Base-by-base conservation (phyloP, 495 filamentous ascomycete species). In the Apiosordaria backusii region DNA sequence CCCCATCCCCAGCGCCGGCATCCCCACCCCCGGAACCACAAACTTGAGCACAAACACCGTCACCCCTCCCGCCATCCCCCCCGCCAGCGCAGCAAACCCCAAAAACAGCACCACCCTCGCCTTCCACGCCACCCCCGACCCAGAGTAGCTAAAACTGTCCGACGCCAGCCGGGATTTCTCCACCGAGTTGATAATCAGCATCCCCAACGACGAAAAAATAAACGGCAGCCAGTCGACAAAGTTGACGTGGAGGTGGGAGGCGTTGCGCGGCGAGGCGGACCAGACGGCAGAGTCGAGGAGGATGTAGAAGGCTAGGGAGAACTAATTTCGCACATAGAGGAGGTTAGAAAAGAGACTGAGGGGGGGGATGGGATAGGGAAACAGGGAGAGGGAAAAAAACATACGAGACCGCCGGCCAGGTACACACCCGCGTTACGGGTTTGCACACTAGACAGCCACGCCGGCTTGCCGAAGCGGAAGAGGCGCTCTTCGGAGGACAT, bases 221-320 rank as follows among this genome's bases (percentile, higher is more conserved):
- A 92, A 88, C 22, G 96, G 96, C 69, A 99, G 91, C 96, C 96
- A 99, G 84, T 99, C 96, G 72, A 98, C 86, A 78, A 98, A 97
- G 75, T 86, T 93, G 73, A 99, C 88, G 82, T 99, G 93, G 61
- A 97, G 85, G 75, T 87, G 77, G 21, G 90, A 90, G 61, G 84
- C 87, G 81, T 97, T 98, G 71, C 83, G 85, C 45, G 83, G 64
- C 65, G 90, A 92, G 72, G 89, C 87, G 61, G 92, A 96, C 84
- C 89, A 98, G 57, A 92, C 86, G 21, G 95, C 89, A 54, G 90
- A 87, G 78, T 99, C 96, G 80, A 99, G 87, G 71, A 97, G 87
- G 82, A 91, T 88, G 88, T 94, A 99, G 86, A 98, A 95, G 54
- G 92, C 95, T 67, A 97, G 86, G 60, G 96, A 93, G 85, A 97